Conservation (phyloP, 108 stramenopile genomes). For the Pseudonitzschia multistriata region DNA sequence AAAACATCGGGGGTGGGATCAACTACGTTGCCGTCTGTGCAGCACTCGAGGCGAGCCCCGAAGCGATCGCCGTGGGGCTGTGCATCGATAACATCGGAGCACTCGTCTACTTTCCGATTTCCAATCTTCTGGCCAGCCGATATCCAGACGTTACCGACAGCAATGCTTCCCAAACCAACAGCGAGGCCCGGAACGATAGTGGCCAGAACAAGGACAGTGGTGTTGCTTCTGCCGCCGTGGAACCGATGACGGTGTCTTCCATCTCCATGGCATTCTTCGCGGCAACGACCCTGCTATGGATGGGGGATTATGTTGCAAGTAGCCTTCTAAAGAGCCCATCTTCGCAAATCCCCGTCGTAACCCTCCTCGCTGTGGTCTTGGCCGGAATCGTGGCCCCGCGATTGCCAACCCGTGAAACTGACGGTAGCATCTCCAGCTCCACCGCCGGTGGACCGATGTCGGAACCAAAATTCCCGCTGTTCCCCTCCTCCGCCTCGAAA, state of each 20-base stretch:
- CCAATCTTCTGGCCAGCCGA: conserved; percentile 46
- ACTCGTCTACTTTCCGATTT: conserved; percentile 72
- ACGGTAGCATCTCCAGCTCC: no score
- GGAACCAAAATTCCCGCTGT: no score
- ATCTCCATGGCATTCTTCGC: conserved; percentile 40
- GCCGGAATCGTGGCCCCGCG: conserved; percentile 12
- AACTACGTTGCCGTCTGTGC: conserved; percentile 80
- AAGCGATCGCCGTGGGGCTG: conserved; percentile 68
- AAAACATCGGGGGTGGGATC: conserved; percentile 85
- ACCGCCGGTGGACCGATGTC: no score
- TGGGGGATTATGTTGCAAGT: conserved; percentile 33
- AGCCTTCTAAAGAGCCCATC: not conserved
- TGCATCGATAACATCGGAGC: conserved; percentile 77
- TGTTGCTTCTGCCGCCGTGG: not conserved
- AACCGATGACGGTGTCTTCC: conserved; percentile 5
- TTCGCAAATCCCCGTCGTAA: conserved; percentile 50
- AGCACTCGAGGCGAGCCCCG: conserved; percentile 44
- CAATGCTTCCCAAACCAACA: not conserved
- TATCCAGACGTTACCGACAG: conserved; percentile 5
- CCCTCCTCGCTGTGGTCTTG: conserved; percentile 49
- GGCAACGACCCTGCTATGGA: conserved; percentile 48
- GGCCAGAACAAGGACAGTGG: not conserved
- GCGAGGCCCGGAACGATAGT: not conserved
- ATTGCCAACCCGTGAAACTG: conserved; percentile 11
- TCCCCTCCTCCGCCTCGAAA: not conserved